Evolutionary conservation across 192 early-diverging fungal genomes (phyloP).

Genomic region (Pecoramyces ruminantium): DNA sequence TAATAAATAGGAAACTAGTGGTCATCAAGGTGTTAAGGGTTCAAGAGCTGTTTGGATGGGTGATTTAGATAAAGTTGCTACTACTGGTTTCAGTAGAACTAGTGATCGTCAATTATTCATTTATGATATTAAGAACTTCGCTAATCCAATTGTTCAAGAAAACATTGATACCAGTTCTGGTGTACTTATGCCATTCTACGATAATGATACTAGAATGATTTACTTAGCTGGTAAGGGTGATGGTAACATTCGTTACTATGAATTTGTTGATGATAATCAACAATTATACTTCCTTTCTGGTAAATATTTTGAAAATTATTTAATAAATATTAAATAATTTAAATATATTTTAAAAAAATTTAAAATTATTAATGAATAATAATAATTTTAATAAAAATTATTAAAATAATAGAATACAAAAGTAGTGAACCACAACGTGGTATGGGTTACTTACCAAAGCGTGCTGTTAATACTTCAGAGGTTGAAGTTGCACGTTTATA

Average conservation of each 20-base stretch:
- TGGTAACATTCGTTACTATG: slow-evolving; percentile 97
- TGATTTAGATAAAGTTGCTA: slow-evolving; percentile 54
- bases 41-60: slow-evolving; percentile 86
- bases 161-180: slow-evolving; percentile 86
- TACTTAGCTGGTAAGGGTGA: slow-evolving; percentile 53
- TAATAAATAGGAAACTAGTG: slow-evolving; percentile 44
- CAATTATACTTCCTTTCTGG: slow-evolving; percentile 54
- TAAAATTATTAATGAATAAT: too few relatives aligned
- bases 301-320: not conserved
- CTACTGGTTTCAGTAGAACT: slow-evolving; percentile 86
- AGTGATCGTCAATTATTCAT: slow-evolving; percentile 87
- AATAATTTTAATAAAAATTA: too few relatives aligned
- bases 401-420: slow-evolving; percentile 49
- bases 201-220: slow-evolving; percentile 74
- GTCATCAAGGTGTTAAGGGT: slow-evolving; percentile 94
- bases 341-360: too few relatives aligned
- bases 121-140: slow-evolving; percentile 58
- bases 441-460: slow-evolving; percentile 83
- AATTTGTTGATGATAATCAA: slow-evolving; percentile 83
- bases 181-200: slow-evolving; percentile 93
- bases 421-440: slow-evolving; percentile 86
- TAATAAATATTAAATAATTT: too few relatives aligned
- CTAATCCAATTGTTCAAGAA: slow-evolving; percentile 49
- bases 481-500: slow-evolving; percentile 85
- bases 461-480: slow-evolving; percentile 65